Percentiles rank a stretch among this genome's conserved stretches.
Conservation (phyloP, 2,329 filamentous ascomycete species). For the Drechslerella coelobrocha region DNA sequence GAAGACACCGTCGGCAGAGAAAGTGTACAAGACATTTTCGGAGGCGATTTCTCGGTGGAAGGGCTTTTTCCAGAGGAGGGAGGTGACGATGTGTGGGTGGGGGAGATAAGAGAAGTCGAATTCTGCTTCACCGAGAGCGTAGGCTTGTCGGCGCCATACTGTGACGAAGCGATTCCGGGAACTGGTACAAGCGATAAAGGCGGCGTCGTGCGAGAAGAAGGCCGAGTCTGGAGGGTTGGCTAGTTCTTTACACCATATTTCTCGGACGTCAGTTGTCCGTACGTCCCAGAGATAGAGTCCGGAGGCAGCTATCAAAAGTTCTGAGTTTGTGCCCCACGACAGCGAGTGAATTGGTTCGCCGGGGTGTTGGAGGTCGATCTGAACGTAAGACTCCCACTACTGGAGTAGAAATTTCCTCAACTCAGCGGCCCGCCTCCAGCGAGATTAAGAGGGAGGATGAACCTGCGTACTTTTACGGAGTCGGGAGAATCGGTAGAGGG, state of each 20-base stretch:
- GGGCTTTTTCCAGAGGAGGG: slow-evolving; percentile 83
- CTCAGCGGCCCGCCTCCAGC: slow-evolving; percentile 14
- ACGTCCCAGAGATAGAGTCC: slow-evolving; percentile 70
- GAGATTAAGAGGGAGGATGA: slow-evolving; percentile 1
- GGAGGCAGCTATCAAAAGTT: slow-evolving; percentile 79
- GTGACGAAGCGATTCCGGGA: slow-evolving; percentile 83
- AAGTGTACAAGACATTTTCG: slow-evolving; percentile 88
- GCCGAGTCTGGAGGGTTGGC: slow-evolving; percentile 77
- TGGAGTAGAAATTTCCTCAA: slow-evolving; percentile 42
- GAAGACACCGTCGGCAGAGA: slow-evolving; percentile 79
- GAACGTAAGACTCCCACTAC: slow-evolving; percentile 69
- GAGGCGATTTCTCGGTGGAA: slow-evolving; percentile 77
- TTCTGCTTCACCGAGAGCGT: slow-evolving; percentile 78
- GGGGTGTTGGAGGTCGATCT: slow-evolving; percentile 63
- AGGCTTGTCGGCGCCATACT: slow-evolving; percentile 87
- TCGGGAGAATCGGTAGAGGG: slow-evolving; percentile 16
- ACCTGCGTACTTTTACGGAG: slow-evolving; percentile 37
- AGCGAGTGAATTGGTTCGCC: slow-evolving; percentile 66
- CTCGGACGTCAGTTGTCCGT: slow-evolving; percentile 59
- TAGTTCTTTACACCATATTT: slow-evolving; percentile 76
- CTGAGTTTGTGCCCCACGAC: slow-evolving; percentile 86
- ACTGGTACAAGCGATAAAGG: slow-evolving; percentile 82
- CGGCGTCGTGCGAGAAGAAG: slow-evolving; percentile 82
- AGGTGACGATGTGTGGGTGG: slow-evolving; percentile 82
- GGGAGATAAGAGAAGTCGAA: slow-evolving; percentile 90